Evolutionary conservation across 2,329 filamentous ascomycete species (phyloP).

Genomic region (Didymella lethalis): DNA sequence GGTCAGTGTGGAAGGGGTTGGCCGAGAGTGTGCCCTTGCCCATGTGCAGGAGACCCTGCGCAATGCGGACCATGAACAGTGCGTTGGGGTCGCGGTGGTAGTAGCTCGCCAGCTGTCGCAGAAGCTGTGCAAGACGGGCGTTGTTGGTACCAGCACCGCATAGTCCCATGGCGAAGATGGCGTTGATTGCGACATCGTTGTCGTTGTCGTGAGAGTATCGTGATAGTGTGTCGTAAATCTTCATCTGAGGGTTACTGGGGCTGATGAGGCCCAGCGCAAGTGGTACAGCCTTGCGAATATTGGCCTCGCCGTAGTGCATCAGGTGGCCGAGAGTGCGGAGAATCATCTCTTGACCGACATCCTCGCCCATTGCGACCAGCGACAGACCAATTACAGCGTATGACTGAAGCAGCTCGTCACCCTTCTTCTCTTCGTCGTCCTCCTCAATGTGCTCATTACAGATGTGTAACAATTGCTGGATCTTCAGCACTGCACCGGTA

Average conservation of each 20-base stretch:
- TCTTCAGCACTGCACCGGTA: conserved; percentile 94
- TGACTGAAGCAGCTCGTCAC: conserved; percentile 91
- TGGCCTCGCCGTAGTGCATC: conserved; percentile 98
- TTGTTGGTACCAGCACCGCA: conserved; percentile 98
- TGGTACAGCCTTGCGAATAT: conserved; percentile 95
- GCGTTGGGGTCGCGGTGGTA: conserved; percentile 97
- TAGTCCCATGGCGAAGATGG: conserved; percentile 99
- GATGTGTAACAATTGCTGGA: conserved; percentile 95
- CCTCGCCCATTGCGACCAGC: conserved; percentile 96
- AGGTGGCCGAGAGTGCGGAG: conserved; percentile 95
- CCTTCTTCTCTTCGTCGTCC: conserved; percentile 86
- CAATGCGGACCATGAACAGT: conserved; percentile 98
- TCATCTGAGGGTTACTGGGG: conserved; percentile 99
- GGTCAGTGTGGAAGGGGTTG: conserved; percentile 99
- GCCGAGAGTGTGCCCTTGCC: conserved; percentile 96
- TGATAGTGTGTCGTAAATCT: conserved; percentile 97
- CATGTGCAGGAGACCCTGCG: conserved; percentile 97
- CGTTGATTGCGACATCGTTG: conserved; percentile 96
- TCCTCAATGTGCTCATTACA: conserved; percentile 98
- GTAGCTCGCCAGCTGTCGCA: conserved; percentile 95
- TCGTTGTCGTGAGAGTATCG: conserved; percentile 99
- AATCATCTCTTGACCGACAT: conserved; percentile 98
- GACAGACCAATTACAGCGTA: conserved; percentile 96
- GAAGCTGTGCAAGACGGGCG: conserved; percentile 89
- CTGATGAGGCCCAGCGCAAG: conserved; percentile 96